Conservation (phyloP, 1,284 basidiomycete genomes). For the Papiliotrema terrestris region DNA sequence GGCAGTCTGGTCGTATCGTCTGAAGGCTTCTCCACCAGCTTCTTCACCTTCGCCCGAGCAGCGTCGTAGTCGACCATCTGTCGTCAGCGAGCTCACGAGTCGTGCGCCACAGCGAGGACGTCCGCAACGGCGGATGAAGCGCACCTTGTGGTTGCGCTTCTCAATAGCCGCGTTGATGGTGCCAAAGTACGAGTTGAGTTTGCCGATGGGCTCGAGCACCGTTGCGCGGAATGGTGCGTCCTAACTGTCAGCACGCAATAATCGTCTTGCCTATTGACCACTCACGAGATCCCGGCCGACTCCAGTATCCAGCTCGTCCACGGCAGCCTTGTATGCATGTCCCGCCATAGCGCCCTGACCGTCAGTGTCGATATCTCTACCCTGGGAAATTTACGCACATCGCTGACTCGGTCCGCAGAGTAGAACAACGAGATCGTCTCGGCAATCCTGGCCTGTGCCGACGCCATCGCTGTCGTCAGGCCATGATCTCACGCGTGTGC, state of each 20-base stretch:
- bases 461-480: constrained; percentile 69
- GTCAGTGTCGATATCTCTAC: neutral
- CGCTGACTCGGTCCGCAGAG: constrained; percentile 75
- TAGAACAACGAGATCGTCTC: constrained; percentile 95
- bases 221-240: constrained; percentile 92
- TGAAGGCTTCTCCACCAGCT: constrained; percentile 85
- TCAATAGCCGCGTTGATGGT: constrained; percentile 88
- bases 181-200: constrained; percentile 93
- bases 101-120: neutral
- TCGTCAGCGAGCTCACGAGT: neutral
- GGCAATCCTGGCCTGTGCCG: constrained; percentile 87
- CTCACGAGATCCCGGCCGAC: constrained; percentile 80
- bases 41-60: constrained; percentile 80
- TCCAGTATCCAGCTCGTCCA: constrained; percentile 87
- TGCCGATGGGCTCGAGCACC: constrained; percentile 90
- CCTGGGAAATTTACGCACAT: constrained; percentile 48
- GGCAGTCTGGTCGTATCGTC: constrained; percentile 92
- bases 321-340: constrained; percentile 91
- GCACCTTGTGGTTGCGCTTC: constrained; percentile 94
- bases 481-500: neutral
- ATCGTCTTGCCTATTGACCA: constrained; percentile 9
- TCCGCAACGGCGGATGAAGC: constrained; percentile 6
- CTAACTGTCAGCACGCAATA: constrained; percentile 50
- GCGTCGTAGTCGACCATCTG: constrained; percentile 95
- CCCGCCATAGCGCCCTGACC: constrained; percentile 84